phyloP scores from a whole-genome alignment of 768 basidiomycete species.

The Dentipellis fragilis region DNA sequence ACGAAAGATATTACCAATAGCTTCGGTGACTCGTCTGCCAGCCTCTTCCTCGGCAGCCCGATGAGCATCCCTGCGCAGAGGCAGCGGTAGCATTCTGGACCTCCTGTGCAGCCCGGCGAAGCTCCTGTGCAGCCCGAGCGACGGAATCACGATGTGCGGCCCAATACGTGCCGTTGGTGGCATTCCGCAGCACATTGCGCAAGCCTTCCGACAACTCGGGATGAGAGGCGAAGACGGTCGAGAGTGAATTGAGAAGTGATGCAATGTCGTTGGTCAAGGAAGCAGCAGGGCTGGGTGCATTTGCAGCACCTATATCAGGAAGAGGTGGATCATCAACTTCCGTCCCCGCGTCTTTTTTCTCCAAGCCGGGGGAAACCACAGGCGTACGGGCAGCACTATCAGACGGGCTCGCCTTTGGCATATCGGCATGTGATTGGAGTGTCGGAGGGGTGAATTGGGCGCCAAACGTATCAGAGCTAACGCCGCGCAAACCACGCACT shows the following conservation, averaged over 20 bases:
- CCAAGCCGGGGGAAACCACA: neutral
- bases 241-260: constrained; percentile 44
- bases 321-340: constrained; percentile 38
- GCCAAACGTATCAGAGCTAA: constrained; percentile 12
- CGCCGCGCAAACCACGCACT: constrained; percentile 16
- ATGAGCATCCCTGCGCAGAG: constrained; percentile 35
- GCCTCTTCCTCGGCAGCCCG: constrained; percentile 55
- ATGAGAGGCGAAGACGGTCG: constrained; percentile 46
- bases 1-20: constrained; percentile 48
- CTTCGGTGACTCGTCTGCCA: constrained; percentile 49
- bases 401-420: no score
- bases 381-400: neutral
- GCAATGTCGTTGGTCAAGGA: constrained; percentile 61
- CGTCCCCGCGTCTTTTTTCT: neutral
- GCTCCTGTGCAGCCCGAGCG: constrained; percentile 44
- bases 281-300: constrained; percentile 20
- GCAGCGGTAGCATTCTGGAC: constrained; percentile 22
- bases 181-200: constrained; percentile 52
- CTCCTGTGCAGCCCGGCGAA: constrained; percentile 36
- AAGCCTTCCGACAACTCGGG: constrained; percentile 65
- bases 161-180: constrained; percentile 63
- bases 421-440: no score
- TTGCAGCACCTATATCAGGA: constrained; percentile 29
- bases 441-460: neutral
- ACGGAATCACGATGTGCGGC: constrained; percentile 47